Percentiles rank a stretch among this genome's conserved stretches.
phyloP scores from a whole-genome alignment of 139 green algal species.

The Tetraselmis chui region DNA sequence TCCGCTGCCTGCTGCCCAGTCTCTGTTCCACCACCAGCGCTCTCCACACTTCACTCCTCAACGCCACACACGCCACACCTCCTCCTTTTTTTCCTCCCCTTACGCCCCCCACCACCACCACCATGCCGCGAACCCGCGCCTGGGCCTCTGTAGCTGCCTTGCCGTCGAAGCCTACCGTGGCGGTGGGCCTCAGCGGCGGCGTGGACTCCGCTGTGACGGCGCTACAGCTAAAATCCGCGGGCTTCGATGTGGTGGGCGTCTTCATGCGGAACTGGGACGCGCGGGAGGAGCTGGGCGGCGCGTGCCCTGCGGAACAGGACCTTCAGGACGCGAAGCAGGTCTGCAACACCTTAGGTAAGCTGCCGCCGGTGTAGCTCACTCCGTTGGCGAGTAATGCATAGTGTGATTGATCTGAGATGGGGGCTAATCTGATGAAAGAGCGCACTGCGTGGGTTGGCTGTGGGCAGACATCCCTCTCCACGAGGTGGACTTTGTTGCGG shows the following conservation, averaged over 20 bases:
- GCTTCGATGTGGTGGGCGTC: constrained; percentile 51
- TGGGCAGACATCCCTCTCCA: constrained; percentile 43
- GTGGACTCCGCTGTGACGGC: constrained; percentile 75
- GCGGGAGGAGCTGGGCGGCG: constrained; percentile 52
- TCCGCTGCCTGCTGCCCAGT: constrained; percentile 3
- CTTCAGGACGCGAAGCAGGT: not conserved
- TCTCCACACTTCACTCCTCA: not conserved
- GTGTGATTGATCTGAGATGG: no score
- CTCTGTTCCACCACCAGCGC: not conserved
- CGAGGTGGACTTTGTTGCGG: constrained; percentile 61
- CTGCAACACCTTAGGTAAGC: not conserved
- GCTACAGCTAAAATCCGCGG: constrained; percentile 39
- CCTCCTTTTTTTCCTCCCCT: not conserved
- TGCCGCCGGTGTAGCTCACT: not conserved
- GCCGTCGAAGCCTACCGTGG: constrained; percentile 21
- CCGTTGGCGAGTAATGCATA: no score
- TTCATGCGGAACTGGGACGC: constrained; percentile 84
- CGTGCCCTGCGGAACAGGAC: constrained; percentile 25
- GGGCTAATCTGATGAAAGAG: no score
- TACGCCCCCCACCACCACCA: not conserved
- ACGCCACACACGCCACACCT: not conserved
- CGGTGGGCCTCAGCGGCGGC: constrained; percentile 67
- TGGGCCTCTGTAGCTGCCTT: not conserved
- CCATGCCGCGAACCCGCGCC: no score
- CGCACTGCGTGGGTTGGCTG: not conserved